phyloP scores from a whole-genome alignment of 805 yeast genomes.

The Metschnikowia lachancei region DNA sequence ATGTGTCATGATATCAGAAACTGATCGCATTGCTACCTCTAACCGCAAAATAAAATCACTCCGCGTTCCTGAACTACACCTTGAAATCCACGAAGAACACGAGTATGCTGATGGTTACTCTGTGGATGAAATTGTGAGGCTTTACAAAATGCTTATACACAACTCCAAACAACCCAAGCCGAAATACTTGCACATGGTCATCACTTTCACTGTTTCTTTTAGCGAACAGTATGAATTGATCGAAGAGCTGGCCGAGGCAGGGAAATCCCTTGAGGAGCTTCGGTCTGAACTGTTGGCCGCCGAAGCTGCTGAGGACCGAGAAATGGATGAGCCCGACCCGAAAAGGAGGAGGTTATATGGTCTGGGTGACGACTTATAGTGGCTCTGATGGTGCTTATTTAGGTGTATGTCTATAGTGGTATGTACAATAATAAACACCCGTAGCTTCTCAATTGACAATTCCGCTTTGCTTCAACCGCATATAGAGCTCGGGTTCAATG shows the following conservation, averaged over 20 bases:
- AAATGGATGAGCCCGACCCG: not conserved
- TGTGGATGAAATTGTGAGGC: slow-evolving; percentile 26
- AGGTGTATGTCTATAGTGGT: too few relatives aligned
- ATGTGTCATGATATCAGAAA: slow-evolving; percentile 18
- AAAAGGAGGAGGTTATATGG: not conserved
- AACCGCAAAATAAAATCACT: not conserved
- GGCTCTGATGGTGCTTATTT: too few relatives aligned
- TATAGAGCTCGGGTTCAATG: slow-evolving; percentile 58
- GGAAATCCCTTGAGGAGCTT: slow-evolving; percentile 22
- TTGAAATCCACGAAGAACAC: slow-evolving; percentile 34
- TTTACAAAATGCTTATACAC: slow-evolving; percentile 7
- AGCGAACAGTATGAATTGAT: slow-evolving; percentile 27
- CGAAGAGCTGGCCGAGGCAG: slow-evolving; percentile 21
- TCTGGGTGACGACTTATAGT: not conserved
- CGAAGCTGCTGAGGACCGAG: not conserved
- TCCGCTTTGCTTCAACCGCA: slow-evolving; percentile 52
- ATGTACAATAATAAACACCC: not conserved
- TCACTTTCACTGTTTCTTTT: slow-evolving; percentile 26
- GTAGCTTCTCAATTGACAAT: slow-evolving; percentile 12
- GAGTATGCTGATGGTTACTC: slow-evolving; percentile 25
- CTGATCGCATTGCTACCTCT: not conserved
- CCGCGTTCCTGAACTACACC: slow-evolving; percentile 28
- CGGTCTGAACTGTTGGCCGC: not conserved
- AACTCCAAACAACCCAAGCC: slow-evolving; percentile 10
- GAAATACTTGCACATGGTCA: slow-evolving; percentile 19